phyloP scores from a whole-genome alignment of 2,329 filamentous ascomycete species.

The Nothopassalora personata region DNA sequence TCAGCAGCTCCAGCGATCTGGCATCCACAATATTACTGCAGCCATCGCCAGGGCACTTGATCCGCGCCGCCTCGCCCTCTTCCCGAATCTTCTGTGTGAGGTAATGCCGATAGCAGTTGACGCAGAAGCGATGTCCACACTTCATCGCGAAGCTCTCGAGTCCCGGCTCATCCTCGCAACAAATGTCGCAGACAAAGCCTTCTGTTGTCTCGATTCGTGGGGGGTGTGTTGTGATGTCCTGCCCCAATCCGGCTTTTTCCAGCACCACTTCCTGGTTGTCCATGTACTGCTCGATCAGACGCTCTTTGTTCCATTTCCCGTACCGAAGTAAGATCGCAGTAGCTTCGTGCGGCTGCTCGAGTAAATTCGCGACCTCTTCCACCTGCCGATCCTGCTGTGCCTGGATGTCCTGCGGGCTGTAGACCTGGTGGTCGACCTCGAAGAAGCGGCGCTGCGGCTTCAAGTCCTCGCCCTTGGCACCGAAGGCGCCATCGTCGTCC shows the following conservation, averaged over 20 bases:
- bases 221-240: constrained; percentile 50
- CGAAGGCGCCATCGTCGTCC: constrained; percentile 55
- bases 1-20: constrained; percentile 74
- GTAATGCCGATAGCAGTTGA: constrained; percentile 88
- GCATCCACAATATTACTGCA: constrained; percentile 91
- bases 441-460: constrained; percentile 70
- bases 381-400: constrained; percentile 80
- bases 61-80: constrained; percentile 90
- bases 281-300: constrained; percentile 94
- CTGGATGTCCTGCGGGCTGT: constrained; percentile 74
- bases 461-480: constrained; percentile 63
- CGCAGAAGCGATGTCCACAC: constrained; percentile 89
- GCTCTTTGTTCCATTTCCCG: constrained; percentile 94
- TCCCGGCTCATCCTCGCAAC: constrained; percentile 77
- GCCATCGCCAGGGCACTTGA: constrained; percentile 83
- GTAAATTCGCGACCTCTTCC: constrained; percentile 82
- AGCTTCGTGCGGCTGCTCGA: constrained; percentile 83
- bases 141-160: constrained; percentile 88
- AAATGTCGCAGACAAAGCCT: constrained; percentile 90
- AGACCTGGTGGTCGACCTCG: constrained; percentile 79
- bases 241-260: constrained; percentile 75
- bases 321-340: constrained; percentile 84
- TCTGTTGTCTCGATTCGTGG: constrained; percentile 66
- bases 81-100: constrained; percentile 87
- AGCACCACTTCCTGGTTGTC: constrained; percentile 73